Conservation (phyloP, 2,329 filamentous ascomycete species). For the Xylaria sp. region DNA sequence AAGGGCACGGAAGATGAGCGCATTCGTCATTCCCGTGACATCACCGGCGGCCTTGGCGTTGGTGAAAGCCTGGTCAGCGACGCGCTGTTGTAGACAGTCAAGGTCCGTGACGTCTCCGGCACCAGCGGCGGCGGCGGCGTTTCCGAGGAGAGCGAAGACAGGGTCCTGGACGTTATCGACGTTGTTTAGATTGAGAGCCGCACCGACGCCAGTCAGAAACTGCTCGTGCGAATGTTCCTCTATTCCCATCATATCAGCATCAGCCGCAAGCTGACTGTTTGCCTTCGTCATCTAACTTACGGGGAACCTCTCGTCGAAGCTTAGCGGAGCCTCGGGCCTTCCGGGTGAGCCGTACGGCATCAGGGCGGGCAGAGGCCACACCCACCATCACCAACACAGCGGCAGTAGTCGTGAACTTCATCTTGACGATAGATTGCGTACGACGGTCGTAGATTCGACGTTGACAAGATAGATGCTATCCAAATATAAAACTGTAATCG, state of each 20-base stretch:
- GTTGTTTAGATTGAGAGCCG: conserved; percentile 49
- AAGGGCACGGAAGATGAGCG: conserved; percentile 65
- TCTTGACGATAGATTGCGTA: conserved; percentile 43
- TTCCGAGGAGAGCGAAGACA: conserved; percentile 55
- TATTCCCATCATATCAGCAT: conserved; percentile 32
- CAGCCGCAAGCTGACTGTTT: background rate
- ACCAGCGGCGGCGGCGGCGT: conserved; percentile 60
- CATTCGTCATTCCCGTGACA: conserved; percentile 64
- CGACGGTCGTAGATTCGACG: conserved; percentile 26
- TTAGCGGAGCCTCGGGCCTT: conserved; percentile 41
- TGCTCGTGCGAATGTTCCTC: conserved; percentile 52
- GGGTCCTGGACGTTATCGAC: conserved; percentile 49
- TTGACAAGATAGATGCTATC: conserved; percentile 17
- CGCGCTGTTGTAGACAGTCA: conserved; percentile 60
- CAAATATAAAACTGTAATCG: conserved; percentile 39
- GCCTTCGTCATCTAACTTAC: conserved; percentile 38
- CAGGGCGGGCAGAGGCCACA: conserved; percentile 49
- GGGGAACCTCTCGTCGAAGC: conserved; percentile 50
- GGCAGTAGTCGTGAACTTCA: conserved; percentile 50
- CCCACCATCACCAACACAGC: conserved; percentile 48
- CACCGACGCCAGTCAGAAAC: conserved; percentile 46
- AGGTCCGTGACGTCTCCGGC: conserved; percentile 54
- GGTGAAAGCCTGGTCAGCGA: conserved; percentile 69
- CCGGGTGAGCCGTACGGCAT: conserved; percentile 43
- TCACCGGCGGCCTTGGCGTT: conserved; percentile 66